These are phyloP conservation scores for Candida buenavistaensis DNA, from an alignment of 1,139 yeast genomes.

Conservation along the genomic window DNA sequence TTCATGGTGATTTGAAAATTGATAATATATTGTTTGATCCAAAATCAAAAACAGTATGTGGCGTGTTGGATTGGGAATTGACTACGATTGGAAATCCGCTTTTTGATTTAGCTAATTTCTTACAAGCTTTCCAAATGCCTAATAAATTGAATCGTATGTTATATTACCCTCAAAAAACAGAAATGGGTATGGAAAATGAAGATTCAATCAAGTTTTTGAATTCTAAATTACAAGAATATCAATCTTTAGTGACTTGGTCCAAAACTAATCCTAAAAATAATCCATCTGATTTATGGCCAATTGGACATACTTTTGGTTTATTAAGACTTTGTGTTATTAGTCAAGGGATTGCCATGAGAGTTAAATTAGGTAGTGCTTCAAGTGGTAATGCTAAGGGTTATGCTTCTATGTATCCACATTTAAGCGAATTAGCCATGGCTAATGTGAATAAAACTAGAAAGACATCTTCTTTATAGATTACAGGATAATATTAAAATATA, in stretches of 20 bases:
- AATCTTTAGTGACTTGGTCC: slow-evolving; percentile 28
- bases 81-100: slow-evolving; percentile 70
- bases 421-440: slow-evolving; percentile 39
- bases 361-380: slow-evolving; percentile 58
- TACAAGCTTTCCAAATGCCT: slow-evolving; percentile 59
- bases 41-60: slow-evolving; percentile 48
- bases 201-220: slow-evolving; percentile 26
- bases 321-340: slow-evolving; percentile 60
- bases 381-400: slow-evolving; percentile 53
- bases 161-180: slow-evolving; percentile 30
- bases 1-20: slow-evolving; percentile 70
- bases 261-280: slow-evolving; percentile 34
- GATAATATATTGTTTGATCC: slow-evolving; percentile 62
- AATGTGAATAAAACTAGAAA: slow-evolving; percentile 5
- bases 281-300: slow-evolving; percentile 49
- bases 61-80: slow-evolving; percentile 69
- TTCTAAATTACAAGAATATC: slow-evolving; percentile 23
- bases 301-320: slow-evolving; percentile 62
- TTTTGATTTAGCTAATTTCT: slow-evolving; percentile 60
- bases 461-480: slow-evolving; percentile 3
- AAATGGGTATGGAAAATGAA: slow-evolving; percentile 37
- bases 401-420: slow-evolving; percentile 43
- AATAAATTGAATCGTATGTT: slow-evolving; percentile 29
- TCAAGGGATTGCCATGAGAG: slow-evolving; percentile 69
- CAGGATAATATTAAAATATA: too few species aligned